Conservation (phyloP, 495 filamentous ascomycete genomes). For the Apodospora peruviana region DNA sequence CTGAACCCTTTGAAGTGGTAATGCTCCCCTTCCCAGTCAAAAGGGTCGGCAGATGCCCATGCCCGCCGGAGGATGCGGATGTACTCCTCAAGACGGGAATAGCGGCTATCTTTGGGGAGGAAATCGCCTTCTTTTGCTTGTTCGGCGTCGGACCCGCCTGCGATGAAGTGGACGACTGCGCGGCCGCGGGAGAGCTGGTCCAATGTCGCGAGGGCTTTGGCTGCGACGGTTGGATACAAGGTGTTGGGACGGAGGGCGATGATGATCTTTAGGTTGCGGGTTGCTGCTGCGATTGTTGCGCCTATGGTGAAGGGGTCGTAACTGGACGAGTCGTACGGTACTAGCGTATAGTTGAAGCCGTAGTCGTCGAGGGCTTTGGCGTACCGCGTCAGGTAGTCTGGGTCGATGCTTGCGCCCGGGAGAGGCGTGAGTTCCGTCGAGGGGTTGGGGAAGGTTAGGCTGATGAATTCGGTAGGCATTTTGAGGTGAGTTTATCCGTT, state of each 20-base stretch:
- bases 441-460: conserved; percentile 43
- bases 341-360: conserved; percentile 49
- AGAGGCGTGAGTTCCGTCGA: conserved; percentile 48
- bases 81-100: conserved; percentile 48
- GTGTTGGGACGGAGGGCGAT: conserved; percentile 54
- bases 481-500: not conserved
- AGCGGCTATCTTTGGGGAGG: conserved; percentile 47
- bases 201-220: conserved; percentile 50
- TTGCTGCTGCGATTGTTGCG: conserved; percentile 45
- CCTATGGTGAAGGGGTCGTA: conserved; percentile 49
- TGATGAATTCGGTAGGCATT: conserved; percentile 53
- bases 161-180: conserved; percentile 52
- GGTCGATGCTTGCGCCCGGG: conserved; percentile 40
- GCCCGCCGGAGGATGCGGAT: conserved; percentile 47
- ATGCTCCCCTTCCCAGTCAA: conserved; percentile 48
- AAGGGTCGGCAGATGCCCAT: conserved; percentile 46
- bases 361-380: conserved; percentile 48
- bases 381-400: conserved; percentile 42
- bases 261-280: conserved; percentile 51
- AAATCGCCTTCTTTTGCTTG: conserved; percentile 51
- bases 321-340: conserved; percentile 46
- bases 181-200: conserved; percentile 47
- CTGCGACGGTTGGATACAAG: conserved; percentile 49
- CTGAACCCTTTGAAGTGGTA: conserved; percentile 49
- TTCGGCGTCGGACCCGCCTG: conserved; percentile 47